phyloP scores from a whole-genome alignment of 495 filamentous ascomycete species.

The Podospora sp. region DNA sequence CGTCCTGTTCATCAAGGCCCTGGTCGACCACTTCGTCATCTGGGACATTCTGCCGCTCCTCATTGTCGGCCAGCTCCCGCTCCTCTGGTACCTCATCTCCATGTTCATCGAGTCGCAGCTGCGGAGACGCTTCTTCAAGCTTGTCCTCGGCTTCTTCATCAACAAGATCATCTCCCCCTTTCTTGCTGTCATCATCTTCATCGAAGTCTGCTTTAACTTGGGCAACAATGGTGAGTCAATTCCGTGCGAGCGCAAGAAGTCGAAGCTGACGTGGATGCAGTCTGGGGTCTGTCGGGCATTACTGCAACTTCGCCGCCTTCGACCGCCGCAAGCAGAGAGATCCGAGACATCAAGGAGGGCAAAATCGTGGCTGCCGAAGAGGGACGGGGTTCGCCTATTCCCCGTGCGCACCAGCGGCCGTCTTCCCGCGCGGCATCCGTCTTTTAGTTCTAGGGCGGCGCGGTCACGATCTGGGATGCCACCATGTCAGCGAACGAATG shows the following conservation, averaged over 20 bases:
- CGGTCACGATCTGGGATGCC: no score
- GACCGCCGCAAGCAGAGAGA: slow-evolving; percentile 1
- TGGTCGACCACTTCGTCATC: neutral
- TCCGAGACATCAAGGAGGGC: neutral
- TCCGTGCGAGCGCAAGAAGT: neutral
- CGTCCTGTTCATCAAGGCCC: slow-evolving; percentile 18
- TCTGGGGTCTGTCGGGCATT: slow-evolving; percentile 2
- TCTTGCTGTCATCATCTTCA: slow-evolving; percentile 4
- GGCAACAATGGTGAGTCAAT: slow-evolving; percentile 5
- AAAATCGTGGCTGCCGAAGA: neutral
- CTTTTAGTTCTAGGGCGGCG: neutral
- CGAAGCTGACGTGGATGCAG: neutral
- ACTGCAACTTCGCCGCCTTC: slow-evolving; percentile 1
- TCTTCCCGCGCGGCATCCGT: neutral
- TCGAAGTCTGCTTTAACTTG: neutral
- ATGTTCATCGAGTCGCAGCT: slow-evolving; percentile 7
- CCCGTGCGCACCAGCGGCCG: neutral
- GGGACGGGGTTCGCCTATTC: neutral
- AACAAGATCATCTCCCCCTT: slow-evolving; percentile 16
- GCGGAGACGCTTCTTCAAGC: neutral
- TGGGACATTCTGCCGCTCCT: slow-evolving; percentile 11
- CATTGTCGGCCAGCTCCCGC: slow-evolving; percentile 13
- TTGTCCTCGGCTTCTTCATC: slow-evolving; percentile 8
- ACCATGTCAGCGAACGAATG: no score
- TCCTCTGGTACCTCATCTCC: slow-evolving; percentile 3